Evolutionary conservation across 192 early-diverging fungal species (phyloP), one percentile per base, ranked within the genome.

Genomic region (Umbelopsis ramanniana): DNA sequence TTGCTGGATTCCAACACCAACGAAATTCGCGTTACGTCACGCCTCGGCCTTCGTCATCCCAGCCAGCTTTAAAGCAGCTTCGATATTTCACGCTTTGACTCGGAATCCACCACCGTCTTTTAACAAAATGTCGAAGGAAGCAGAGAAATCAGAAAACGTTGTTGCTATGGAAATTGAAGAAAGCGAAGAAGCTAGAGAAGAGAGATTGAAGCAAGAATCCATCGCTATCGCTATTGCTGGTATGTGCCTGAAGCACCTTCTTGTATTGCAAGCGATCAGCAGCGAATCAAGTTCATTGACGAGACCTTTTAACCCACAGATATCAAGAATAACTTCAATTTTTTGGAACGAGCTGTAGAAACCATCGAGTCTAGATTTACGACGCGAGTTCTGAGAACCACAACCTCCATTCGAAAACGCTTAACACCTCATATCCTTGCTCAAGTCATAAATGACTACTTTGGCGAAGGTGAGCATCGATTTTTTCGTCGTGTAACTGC

Each of bases 311-410:
- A 22, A 22, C 23, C 24, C 23, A 47, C 82, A 97, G 97, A 99
- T 81, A 86, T 97, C 68, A 92, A 92, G 72, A 92, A 93, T 69
- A 93, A 94, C 79, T 86, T 95, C 76, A 71, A 75, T n/a, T 82
- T 97, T 45, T 80, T 99, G 68, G 93, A 95, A 78, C 82, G 89
- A 63, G 92, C 92, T 57, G 95, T 94, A 11, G 80, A 92, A 40
- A 88, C 93, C 23, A 83, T 94, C 53, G 97, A 99, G 77, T 76
- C 90, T 38, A 91, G 96, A 54, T 98, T 93, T 77, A 92, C 90
- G 21, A 93, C 93, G 43, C 91, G 97, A 50, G 97, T 93, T 19
- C 74, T 99, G 50, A 88, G 97, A 66, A 89, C 91, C 19, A 88
- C 92, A 21, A 88, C 92, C 24, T 85, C 92, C 2, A 82, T 96